Base-by-base conservation (phyloP, 1,139 yeast species). In the Saccharomyces pastorianus region DNA sequence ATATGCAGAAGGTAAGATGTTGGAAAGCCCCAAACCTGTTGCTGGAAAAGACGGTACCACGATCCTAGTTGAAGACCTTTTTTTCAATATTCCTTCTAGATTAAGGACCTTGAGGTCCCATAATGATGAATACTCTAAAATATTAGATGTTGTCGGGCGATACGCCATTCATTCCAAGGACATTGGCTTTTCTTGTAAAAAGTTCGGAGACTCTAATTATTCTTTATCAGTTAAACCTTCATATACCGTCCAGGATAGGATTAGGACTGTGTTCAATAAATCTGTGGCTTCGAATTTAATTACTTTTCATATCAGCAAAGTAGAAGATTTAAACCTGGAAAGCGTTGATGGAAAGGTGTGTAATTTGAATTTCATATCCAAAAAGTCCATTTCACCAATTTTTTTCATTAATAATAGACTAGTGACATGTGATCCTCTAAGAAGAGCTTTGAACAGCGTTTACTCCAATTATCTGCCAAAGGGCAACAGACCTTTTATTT, bases 21-120 rank as follows among this genome's bases (percentile, higher is more conserved):
- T 67, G 1, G 70, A 65, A 27, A 81, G 77, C 0, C 88, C 95
- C 0, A 79, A 79, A 59, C 90, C 96, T 0, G 77, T 81, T 1
- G 99, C 99, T 0, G 98, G 98, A 0, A 84, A 81, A 57, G 78
- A 77, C 49, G 99, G 99, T 0, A 93, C 99, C 0, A 90, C 85
- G 58, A 80, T 95, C 46, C 71, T 79, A 0, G 96, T 90, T 5
- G 97, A 90, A 66, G 96, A 93, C 66, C 73, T 95, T 56, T 95
- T 95, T 65, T 95, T 85, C 71, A 95, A 93, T 65, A 81, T 86
- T 28, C 96, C 96, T 0, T 81, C 96, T 0, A 77, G 99, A 53
- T 70, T 85, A 44, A 75, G 85, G 51, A 80, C 95, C 0, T 71
- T 91, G 53, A 76, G 78, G 57, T 78, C 88, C 0, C 77, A 85